Conservation (phyloP, 306 rosid genomes). For the Alnus glutinosa region DNA sequence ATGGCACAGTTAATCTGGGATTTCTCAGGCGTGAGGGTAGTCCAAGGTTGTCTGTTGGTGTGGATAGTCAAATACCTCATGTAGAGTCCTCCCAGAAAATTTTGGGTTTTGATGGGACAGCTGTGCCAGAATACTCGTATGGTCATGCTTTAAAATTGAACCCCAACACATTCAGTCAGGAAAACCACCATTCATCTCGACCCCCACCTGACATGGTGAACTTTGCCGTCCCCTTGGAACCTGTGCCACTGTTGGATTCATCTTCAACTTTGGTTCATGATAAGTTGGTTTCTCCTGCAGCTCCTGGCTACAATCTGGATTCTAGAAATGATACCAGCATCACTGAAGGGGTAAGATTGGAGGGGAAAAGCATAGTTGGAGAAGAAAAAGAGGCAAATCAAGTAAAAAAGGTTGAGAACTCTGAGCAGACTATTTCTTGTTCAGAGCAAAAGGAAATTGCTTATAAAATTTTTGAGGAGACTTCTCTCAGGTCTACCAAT, state of each 20-base stretch:
- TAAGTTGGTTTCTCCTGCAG: conserved; percentile 28
- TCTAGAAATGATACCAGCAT: conserved; percentile 25
- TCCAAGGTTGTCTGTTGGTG: conserved; percentile 56
- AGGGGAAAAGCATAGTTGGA: conserved; percentile 32
- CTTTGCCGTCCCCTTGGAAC: conserved; percentile 33
- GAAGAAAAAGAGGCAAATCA: conserved; percentile 39
- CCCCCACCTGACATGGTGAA: conserved; percentile 35
- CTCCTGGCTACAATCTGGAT: conserved; percentile 19
- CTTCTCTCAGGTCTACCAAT: conserved; percentile 36
- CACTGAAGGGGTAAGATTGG: conserved; percentile 40
- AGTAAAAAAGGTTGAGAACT: conserved; percentile 37
- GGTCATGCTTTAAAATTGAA: conserved; percentile 52
- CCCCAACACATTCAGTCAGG: conserved; percentile 41
- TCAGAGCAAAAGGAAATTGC: conserved; percentile 35
- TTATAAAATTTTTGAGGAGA: conserved; percentile 30
- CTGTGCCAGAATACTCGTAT: conserved; percentile 52
- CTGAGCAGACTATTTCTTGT: conserved; percentile 36
- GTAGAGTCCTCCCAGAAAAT: conserved; percentile 68
- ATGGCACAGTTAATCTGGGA: conserved; percentile 65
- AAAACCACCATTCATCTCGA: conserved; percentile 47
- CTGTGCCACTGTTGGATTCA: conserved; percentile 39
- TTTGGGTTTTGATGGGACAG: conserved; percentile 56
- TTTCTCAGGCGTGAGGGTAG: conserved; percentile 60
- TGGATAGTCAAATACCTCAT: conserved; percentile 65
- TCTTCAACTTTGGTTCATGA: conserved; percentile 37